Evolutionary conservation across 1,284 basidiomycete species (phyloP).

Genomic region (Fistulina hepatica): DNA sequence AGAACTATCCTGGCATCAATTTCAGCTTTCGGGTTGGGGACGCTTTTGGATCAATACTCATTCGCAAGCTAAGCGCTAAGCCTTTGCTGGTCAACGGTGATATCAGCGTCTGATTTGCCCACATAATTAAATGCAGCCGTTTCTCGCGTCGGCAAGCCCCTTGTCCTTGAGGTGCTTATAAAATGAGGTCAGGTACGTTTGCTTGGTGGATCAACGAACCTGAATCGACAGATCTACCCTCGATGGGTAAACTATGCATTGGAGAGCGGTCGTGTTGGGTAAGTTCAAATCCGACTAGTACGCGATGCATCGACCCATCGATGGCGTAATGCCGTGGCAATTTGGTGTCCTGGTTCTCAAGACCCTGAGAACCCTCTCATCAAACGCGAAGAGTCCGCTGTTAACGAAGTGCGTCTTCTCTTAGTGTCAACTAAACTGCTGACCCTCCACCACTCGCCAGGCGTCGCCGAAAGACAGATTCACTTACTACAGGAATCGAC

Average conservation of each 20-base stretch:
- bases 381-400: conserved; percentile 42
- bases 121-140: no score
- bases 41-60: conserved; percentile 43
- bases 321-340: conserved; percentile 50
- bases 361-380: conserved; percentile 40
- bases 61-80: conserved; percentile 27
- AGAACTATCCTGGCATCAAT: conserved; percentile 41
- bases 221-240: conserved; percentile 28
- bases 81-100: no score
- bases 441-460: conserved; percentile 14
- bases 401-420: conserved; percentile 42
- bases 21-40: conserved; percentile 39
- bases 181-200: conserved; percentile 29
- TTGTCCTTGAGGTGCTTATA: conserved; percentile 47
- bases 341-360: conserved; percentile 42
- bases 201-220: background rate
- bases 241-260: conserved; percentile 39
- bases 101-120: no score
- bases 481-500: conserved; percentile 40
- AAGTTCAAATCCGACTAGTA: conserved; percentile 10
- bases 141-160: conserved; percentile 38
- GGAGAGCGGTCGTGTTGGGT: conserved; percentile 28
- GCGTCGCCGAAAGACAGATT: no score
- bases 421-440: no score
- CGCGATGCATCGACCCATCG: no score